Evolutionary conservation across 768 basidiomycete genomes (phyloP).

Genomic region (Agrocybe chaxingu): DNA sequence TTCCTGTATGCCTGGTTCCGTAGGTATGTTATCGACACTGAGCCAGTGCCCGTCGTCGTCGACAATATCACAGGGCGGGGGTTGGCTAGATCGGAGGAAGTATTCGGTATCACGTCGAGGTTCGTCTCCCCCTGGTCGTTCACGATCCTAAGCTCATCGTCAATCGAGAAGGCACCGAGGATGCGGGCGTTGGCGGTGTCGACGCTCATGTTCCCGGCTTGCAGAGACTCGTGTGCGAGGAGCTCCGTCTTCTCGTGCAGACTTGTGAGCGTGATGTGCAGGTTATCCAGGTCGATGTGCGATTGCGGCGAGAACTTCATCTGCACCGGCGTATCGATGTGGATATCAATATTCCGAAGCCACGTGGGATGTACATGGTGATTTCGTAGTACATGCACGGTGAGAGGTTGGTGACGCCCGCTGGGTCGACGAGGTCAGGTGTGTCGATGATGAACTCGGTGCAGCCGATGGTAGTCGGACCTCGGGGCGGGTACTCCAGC

Average conservation of each 20-base stretch:
- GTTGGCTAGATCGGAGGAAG: conserved; percentile 13
- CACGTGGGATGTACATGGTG: conserved; percentile 44
- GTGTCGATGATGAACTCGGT: conserved; percentile 24
- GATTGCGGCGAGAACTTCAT: conserved; percentile 44
- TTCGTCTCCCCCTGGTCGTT: too few species aligned
- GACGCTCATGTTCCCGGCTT: conserved; percentile 29
- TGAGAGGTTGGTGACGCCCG: conserved; percentile 6
- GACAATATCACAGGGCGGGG: conserved; percentile 33
- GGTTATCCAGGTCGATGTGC: conserved; percentile 35
- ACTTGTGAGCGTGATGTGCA: conserved; percentile 39
- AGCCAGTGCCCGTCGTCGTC: conserved; percentile 48
- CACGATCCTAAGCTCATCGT: conserved; percentile 33
- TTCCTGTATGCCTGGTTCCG: conserved; percentile 34
- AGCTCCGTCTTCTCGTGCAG: conserved; percentile 34
- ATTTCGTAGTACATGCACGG: conserved; percentile 52
- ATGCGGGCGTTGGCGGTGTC: conserved; percentile 50
- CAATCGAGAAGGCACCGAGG: conserved; percentile 43
- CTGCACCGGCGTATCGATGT: conserved; percentile 38
- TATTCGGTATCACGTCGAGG: too few species aligned
- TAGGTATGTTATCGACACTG: conserved; percentile 44
- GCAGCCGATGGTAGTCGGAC: background rate
- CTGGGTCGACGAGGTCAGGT: conserved; percentile 21
- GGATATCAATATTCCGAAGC: conserved; percentile 42
- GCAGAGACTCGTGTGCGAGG: conserved; percentile 37
- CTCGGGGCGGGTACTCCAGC: too few species aligned